Evolutionary conservation across 345 rosid species (phyloP), one percentile per base, ranked within the genome.

Genomic region (Lepidium aucheri): DNA sequence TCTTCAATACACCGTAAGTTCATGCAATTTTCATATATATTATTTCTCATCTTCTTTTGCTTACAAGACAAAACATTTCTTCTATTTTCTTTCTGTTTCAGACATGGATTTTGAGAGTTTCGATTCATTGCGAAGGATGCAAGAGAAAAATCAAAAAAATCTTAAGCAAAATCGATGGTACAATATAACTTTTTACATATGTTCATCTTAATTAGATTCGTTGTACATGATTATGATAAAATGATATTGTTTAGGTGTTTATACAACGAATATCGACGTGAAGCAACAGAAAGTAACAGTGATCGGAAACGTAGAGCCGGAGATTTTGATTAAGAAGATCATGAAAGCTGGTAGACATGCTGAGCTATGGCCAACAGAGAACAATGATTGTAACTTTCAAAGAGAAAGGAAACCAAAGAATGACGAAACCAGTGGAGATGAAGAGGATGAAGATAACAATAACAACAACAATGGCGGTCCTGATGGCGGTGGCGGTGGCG

Each of bases 71-170:
- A 57, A 1, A 16, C 4, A 13, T 41, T 22, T 43, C 15, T 52
- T 9, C 30, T 15, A 13, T 15, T 10, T 47, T 14, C 17, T 5
- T 46, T 24, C 45, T 50, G 36, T 12, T 46, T 16, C 74, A 86
- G 97, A 86, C 86, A 45, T 82, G 80, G 84, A 77, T 82, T 30
- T 62, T 91, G 79, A 82, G 70, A 70, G 97, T 91, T 36, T 83
- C 91, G 45, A 83, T 91, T 62, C 96, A 91, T 75, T 91, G 97
- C 53, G 85, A 86, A 79, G 96, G 94, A 51, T 91, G 97, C 88
- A 88, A 83, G 82, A 80, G 79, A 63, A 88, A 88, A 78, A 88
- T 91, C 56, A 80, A 84, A 72, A 91, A 83, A 67, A 64, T 86
- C 55, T 75, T 91, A 39, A 86, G 79, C 53, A 78, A 84, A 75